Conservation (phyloP, 2,329 filamentous ascomycete species). For the Fusarium buxicola region DNA sequence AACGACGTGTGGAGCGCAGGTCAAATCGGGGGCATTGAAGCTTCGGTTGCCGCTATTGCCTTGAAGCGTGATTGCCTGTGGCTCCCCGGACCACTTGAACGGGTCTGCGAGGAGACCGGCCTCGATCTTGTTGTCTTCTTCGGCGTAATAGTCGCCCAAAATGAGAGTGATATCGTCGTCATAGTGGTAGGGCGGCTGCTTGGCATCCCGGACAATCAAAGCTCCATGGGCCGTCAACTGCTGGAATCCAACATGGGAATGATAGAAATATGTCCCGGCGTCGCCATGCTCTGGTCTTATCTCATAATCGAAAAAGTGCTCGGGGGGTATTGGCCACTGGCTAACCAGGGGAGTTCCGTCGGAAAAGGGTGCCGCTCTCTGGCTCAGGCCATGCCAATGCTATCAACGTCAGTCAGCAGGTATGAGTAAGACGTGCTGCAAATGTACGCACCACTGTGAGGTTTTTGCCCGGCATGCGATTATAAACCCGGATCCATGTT, state of each 20-base stretch:
- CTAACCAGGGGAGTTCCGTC: conserved; percentile 70
- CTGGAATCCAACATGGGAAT: conserved; percentile 74
- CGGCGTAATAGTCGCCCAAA: conserved; percentile 67
- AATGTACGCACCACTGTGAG: conserved; percentile 28
- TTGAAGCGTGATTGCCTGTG: conserved; percentile 49
- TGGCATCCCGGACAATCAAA: conserved; percentile 60
- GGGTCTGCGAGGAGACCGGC: conserved; percentile 60
- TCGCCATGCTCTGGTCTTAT: conserved; percentile 63
- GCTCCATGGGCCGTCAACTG: conserved; percentile 67
- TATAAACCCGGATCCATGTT: conserved; percentile 34
- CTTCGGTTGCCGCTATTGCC: conserved; percentile 35
- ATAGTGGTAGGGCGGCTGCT: conserved; percentile 69
- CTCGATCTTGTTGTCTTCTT: conserved; percentile 64
- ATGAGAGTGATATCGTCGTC: conserved; percentile 67
- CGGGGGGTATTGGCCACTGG: conserved; percentile 74
- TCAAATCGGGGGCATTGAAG: conserved; percentile 3
- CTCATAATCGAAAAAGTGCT: conserved; percentile 76
- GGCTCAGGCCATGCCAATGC: conserved; percentile 76
- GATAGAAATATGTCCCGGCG: conserved; percentile 75
- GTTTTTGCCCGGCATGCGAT: conserved; percentile 14
- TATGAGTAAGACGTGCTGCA: accelerated
- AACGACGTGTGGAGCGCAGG: conserved; percentile 7
- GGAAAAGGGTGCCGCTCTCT: conserved; percentile 70
- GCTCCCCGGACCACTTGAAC: conserved; percentile 70
- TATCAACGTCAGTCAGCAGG: conserved; percentile 43